Conservation (phyloP, 257 asterid genomes). For the Mentha longifolia region DNA sequence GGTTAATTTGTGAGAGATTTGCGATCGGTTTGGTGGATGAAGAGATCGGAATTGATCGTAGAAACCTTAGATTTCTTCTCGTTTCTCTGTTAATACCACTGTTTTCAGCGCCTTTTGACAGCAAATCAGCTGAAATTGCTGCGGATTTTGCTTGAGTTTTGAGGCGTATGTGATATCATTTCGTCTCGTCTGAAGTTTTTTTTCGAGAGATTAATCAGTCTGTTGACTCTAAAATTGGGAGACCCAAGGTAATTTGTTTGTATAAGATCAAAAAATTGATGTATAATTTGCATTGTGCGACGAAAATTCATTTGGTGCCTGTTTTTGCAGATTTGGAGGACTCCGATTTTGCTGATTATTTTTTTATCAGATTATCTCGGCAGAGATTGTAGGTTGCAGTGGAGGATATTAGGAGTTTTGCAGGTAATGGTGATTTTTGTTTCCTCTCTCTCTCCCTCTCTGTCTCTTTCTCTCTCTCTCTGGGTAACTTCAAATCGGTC, state of each 20-base stretch:
- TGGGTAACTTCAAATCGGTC: conserved; percentile 25
- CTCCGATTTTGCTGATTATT: conserved; percentile 27
- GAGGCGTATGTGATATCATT: conserved; percentile 16
- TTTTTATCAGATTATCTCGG: conserved; percentile 13
- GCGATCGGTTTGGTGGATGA: conserved; percentile 37
- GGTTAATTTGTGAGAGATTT: conserved; percentile 41
- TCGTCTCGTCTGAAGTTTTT: conserved; percentile 17
- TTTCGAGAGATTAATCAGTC: neutral
- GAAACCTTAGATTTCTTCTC: conserved; percentile 21
- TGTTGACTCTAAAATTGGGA: conserved; percentile 9
- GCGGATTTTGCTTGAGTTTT: conserved; percentile 13
- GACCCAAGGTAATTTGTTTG: conserved; percentile 33
- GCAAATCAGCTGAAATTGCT: conserved; percentile 38
- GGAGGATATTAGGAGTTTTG: conserved; percentile 25
- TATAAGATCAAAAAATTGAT: conserved; percentile 27
- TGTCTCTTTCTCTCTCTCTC: neutral
- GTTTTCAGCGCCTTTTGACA: neutral
- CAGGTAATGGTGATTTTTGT: conserved; percentile 38
- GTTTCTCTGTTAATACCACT: conserved; percentile 15
- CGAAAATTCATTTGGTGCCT: conserved; percentile 3
- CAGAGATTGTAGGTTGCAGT: conserved; percentile 22
- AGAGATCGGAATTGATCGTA: conserved; percentile 32
- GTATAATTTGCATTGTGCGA: conserved; percentile 35
- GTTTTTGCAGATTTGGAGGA: conserved; percentile 39
- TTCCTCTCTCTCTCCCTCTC: neutral